A percentile compares a stretch with the other conserved stretches of the same genome.
Conservation (phyloP, 768 basidiomycete species). For the Mycena vitilis region DNA sequence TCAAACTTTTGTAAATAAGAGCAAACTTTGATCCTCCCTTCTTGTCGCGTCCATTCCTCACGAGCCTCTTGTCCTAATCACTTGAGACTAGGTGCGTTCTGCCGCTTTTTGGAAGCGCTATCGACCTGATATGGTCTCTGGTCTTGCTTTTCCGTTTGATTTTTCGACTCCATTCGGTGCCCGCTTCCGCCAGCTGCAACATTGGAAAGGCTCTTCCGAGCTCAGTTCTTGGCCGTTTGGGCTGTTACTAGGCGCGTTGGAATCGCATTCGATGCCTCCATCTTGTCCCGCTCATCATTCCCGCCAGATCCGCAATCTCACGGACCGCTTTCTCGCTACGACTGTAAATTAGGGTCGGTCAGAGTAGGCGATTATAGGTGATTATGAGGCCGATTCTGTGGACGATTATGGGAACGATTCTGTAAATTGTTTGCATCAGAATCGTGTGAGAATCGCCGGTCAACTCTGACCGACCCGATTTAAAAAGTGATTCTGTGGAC, state of each 20-base stretch:
- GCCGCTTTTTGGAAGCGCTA: neutral
- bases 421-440: too few relatives aligned
- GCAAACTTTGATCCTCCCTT: too few relatives aligned
- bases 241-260: neutral
- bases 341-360: too few relatives aligned
- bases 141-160: neutral
- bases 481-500: too few relatives aligned
- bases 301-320: neutral
- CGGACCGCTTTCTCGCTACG: neutral
- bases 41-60: too few relatives aligned
- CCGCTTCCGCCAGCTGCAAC: neutral
- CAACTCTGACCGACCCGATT: too few relatives aligned
- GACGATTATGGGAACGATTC: too few relatives aligned
- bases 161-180: neutral
- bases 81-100: constrained; percentile 5
- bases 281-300: neutral
- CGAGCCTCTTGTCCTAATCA: neutral
- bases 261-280: neutral
- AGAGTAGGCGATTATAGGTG: too few relatives aligned
- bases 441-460: too few relatives aligned
- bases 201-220: neutral
- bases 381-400: too few relatives aligned
- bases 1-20: too few relatives aligned
- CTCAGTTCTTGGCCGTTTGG: neutral
- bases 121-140: neutral